Conservation (phyloP, 768 basidiomycete genomes). For the Rhodotorula kratochvilovae region DNA sequence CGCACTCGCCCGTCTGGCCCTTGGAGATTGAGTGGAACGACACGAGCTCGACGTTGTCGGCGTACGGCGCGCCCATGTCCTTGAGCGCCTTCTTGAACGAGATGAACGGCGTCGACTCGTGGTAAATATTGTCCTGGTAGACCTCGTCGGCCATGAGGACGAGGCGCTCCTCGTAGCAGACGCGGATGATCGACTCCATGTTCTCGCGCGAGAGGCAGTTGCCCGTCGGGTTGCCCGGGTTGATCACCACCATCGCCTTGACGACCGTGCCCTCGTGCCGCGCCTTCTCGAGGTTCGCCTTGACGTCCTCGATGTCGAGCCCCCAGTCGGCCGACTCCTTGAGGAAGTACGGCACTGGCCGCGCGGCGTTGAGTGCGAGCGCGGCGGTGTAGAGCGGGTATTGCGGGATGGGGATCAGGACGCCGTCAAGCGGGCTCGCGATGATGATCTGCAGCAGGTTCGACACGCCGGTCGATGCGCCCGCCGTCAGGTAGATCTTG, state of each 20-base stretch:
- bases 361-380: constrained; percentile 76
- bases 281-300: constrained; percentile 63
- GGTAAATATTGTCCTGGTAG: constrained; percentile 91
- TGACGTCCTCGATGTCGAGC: constrained; percentile 65
- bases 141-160: constrained; percentile 96
- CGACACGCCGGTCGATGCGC: constrained; percentile 91
- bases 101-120: constrained; percentile 65
- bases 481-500: constrained; percentile 88
- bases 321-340: constrained; percentile 78
- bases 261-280: constrained; percentile 59
- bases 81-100: constrained; percentile 88
- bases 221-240: constrained; percentile 97
- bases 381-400: constrained; percentile 97
- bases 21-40: constrained; percentile 98
- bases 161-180: constrained; percentile 79
- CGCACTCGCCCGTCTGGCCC: constrained; percentile 92
- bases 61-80: constrained; percentile 58
- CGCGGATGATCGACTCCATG: constrained; percentile 67
- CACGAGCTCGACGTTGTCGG: constrained; percentile 63
- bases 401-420: constrained; percentile 95
- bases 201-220: constrained; percentile 67
- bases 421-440: constrained; percentile 61
- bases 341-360: constrained; percentile 79
- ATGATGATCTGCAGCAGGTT: constrained; percentile 77
- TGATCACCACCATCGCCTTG: constrained; percentile 91